phyloP scores from a whole-genome alignment of 371 early-diverging fungal genomes.

The Phascolomyces articulosus region DNA sequence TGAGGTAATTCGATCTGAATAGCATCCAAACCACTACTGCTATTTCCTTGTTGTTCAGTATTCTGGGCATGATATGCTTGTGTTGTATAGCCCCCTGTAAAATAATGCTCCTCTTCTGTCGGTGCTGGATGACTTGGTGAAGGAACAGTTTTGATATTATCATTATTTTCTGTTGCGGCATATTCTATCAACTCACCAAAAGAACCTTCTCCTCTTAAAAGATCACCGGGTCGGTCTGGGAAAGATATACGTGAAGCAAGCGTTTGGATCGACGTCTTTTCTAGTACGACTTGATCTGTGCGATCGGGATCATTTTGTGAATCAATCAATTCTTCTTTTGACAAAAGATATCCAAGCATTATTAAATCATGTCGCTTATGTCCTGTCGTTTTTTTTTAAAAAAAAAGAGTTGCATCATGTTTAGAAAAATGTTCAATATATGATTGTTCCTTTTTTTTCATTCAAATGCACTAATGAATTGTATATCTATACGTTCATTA shows the following conservation, averaged over 20 bases:
- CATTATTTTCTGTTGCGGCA: neutral
- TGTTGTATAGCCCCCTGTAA: conserved; percentile 15
- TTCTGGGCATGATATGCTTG: conserved; percentile 1
- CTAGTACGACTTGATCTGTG: neutral
- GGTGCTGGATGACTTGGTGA: conserved; percentile 8
- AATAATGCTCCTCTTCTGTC: conserved; percentile 4
- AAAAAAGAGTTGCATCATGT: too few relatives aligned
- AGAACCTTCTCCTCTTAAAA: conserved; percentile 14
- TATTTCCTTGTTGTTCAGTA: neutral
- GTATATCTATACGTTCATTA: neutral
- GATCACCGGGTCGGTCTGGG: neutral
- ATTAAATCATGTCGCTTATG: neutral
- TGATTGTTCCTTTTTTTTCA: too few relatives aligned
- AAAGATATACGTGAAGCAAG: neutral
- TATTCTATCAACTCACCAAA: conserved; percentile 4
- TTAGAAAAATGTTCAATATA: too few relatives aligned
- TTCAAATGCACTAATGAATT: too few relatives aligned
- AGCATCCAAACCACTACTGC: neutral
- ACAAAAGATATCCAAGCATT: conserved; percentile 15
- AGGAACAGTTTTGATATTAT: conserved; percentile 4
- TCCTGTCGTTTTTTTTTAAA: neutral
- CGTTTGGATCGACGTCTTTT: conserved; percentile 9
- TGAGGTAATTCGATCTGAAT: conserved; percentile 21
- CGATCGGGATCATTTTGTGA: neutral
- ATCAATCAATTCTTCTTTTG: conserved; percentile 6